Evolutionary conservation across 1,284 basidiomycete species (phyloP).

Genomic region (Ustilago esculenta): DNA sequence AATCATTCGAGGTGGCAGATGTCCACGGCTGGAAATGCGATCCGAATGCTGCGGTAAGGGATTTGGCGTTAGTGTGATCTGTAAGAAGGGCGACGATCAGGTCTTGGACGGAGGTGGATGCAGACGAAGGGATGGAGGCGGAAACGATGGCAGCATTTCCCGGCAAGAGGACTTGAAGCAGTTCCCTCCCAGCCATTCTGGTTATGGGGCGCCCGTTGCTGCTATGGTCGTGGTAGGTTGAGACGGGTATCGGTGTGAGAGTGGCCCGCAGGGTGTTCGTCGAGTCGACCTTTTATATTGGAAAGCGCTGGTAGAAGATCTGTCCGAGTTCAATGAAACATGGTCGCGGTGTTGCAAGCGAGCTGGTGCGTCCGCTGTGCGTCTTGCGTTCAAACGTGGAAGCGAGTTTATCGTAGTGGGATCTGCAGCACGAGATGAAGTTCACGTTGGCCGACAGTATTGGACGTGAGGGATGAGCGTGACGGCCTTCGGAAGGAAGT

Average conservation of each 20-base stretch:
- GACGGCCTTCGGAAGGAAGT: too few species aligned
- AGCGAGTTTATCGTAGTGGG: neutral
- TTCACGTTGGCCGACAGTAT: too few species aligned
- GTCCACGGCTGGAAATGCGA: conserved; percentile 43
- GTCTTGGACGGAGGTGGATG: conserved; percentile 32
- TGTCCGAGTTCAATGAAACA: neutral
- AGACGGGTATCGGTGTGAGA: neutral
- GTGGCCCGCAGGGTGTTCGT: neutral
- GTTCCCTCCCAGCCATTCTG: conserved; percentile 40
- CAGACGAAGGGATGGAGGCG: conserved; percentile 38
- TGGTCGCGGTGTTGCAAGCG: neutral
- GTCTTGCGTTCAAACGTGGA: neutral
- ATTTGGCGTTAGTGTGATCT: conserved; percentile 36
- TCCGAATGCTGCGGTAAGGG: conserved; percentile 49
- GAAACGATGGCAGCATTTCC: conserved; percentile 49
- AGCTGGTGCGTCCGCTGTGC: neutral
- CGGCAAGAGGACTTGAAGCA: conserved; percentile 54
- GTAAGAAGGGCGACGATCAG: conserved; percentile 45
- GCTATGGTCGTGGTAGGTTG: too few species aligned
- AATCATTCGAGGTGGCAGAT: conserved; percentile 34
- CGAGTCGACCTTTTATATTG: neutral
- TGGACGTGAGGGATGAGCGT: too few species aligned
- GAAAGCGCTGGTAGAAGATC: neutral
- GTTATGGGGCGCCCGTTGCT: neutral
- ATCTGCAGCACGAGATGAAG: neutral